Conservation (phyloP, 2,329 filamentous ascomycete genomes). For the Verticillium albo-atrum region DNA sequence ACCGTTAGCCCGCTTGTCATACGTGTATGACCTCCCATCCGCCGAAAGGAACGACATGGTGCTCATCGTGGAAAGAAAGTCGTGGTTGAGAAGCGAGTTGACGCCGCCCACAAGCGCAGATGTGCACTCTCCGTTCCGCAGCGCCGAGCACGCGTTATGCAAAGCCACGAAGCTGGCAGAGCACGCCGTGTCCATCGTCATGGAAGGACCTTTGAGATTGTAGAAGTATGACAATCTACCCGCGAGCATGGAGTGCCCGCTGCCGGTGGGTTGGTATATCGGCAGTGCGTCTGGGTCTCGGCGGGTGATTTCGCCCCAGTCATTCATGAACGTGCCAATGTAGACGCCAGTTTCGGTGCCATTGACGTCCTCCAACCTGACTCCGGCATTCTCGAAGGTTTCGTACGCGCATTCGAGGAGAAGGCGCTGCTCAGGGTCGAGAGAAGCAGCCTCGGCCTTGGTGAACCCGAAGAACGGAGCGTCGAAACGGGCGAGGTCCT, state of each 20-base stretch:
- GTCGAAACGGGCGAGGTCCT: constrained; percentile 27
- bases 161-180: constrained; percentile 27
- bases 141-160: constrained; percentile 21
- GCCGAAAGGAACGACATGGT: constrained; percentile 3
- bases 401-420: constrained; percentile 36
- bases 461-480: constrained; percentile 33
- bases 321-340: constrained; percentile 18
- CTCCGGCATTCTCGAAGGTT: constrained; percentile 31
- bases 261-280: constrained; percentile 17
- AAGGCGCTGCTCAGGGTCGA: constrained; percentile 38
- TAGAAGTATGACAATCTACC: constrained; percentile 32
- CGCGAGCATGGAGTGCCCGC: constrained; percentile 27
- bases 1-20: constrained; percentile 3
- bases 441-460: constrained; percentile 28
- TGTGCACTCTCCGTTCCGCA: constrained; percentile 26
- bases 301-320: constrained; percentile 15
- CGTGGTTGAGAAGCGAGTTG: constrained; percentile 26
- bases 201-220: constrained; percentile 27
- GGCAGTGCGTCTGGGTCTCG: constrained; percentile 8
- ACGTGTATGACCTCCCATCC: not conserved
- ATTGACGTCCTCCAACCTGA: constrained; percentile 20
- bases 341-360: constrained; percentile 22
- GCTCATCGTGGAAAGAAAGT: not conserved
- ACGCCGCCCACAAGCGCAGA: constrained; percentile 27
- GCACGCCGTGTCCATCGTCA: constrained; percentile 35